Base-by-base conservation (phyloP, 352 stramenopile species). In the Pythium biforme region DNA sequence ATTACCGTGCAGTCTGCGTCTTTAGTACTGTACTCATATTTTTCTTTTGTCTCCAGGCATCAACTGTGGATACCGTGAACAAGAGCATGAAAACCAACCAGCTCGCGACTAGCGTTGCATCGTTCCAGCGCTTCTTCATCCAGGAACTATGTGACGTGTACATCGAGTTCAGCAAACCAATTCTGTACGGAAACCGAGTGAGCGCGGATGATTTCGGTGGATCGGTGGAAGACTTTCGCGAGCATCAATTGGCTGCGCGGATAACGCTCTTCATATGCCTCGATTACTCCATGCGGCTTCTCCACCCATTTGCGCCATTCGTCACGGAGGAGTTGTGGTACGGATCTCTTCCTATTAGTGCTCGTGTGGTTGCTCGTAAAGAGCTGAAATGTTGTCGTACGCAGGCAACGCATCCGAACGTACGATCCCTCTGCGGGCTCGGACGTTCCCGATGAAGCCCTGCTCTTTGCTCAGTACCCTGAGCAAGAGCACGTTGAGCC, bases 281-380 rank as follows among this genome's bases (percentile, higher is more conserved):
- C 39, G 97, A 99, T 62, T 87, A 87, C 62, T 97, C 93, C 20
- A 89, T 99, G 68, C 89, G 97, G 20, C 80, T 99, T 50, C 73
- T 99, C 34, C 98, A 99, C 68, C 97, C 97, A 8, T 97, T 99
- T 70, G 99, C 99, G 73, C 98, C 98, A n/a, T 99, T 99, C 73
- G 94, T 99, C 23, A 99, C 97, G 0, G 98, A 99, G 80, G 98
- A 99, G 73, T 80, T 99, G 11, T 99, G 97, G 97, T 96, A 96
- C 11, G 70, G 26, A 39, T 33, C 10, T 52, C 14, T 26, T 19
- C n/a, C n/a, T n/a, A n/a, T n/a, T n/a, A n/a, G n/a, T n/a, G n/a
- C n/a, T n/a, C n/a, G n/a, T n/a, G n/a, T n/a, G n/a, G n/a, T n/a
- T n/a, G n/a, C n/a, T n/a, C n/a, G n/a, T n/a, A 37, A 64, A 34